phyloP scores from a whole-genome alignment of 768 basidiomycete genomes.

The Xerocomus spinulosus region DNA sequence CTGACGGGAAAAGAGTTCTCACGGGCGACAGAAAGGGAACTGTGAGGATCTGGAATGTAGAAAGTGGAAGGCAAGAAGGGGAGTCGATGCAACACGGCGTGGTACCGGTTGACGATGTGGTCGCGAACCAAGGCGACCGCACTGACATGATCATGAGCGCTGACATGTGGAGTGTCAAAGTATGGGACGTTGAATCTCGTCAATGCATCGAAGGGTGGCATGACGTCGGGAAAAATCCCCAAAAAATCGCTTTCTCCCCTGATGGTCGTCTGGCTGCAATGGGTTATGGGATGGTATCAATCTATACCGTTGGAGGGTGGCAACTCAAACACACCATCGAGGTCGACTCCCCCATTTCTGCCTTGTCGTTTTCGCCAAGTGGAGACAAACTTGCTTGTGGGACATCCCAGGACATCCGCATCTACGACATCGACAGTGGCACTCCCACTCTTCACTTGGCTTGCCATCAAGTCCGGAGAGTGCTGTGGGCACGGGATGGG shows the following conservation, averaged over 20 bases:
- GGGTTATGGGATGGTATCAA: background rate
- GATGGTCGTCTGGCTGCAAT: slow-evolving; percentile 5
- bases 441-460: background rate
- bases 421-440: slow-evolving; percentile 1
- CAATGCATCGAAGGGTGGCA: background rate
- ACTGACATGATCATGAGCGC: too few relatives aligned
- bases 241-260: background rate
- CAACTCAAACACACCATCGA: background rate
- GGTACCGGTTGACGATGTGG: too few relatives aligned
- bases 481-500: slow-evolving; percentile 6
- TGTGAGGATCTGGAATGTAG: too few relatives aligned
- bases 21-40: too few relatives aligned
- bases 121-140: too few relatives aligned
- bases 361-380: background rate
- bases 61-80: too few relatives aligned
- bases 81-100: too few relatives aligned
- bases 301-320: background rate
- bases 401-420: rapidly evolving
- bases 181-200: background rate
- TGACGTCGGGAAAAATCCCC: background rate
- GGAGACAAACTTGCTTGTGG: slow-evolving; percentile 4
- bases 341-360: background rate
- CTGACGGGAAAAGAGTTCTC: too few relatives aligned
- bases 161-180: background rate
- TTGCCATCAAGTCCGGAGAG: background rate